Evolutionary conservation across 169 alveolate species (phyloP).

Genomic region (Blepharisma undulans): DNA sequence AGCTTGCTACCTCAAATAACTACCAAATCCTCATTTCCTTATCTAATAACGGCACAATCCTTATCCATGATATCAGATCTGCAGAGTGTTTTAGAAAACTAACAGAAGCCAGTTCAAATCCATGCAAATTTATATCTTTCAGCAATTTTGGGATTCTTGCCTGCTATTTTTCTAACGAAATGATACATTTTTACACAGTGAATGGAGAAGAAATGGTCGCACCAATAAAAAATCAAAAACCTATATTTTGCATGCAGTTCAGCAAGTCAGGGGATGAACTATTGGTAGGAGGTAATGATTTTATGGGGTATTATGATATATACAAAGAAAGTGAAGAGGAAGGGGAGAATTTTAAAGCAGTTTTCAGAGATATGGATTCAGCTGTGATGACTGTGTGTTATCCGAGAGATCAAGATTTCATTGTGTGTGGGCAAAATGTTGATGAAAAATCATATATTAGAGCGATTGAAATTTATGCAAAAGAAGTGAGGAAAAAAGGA

Average conservation of each 20-base stretch:
- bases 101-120: neutral
- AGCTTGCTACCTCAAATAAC: neutral
- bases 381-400: neutral
- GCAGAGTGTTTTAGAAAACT: slow-evolving; percentile 22
- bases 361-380: neutral
- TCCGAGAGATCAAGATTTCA: neutral
- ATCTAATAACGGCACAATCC: neutral
- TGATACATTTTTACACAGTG: neutral
- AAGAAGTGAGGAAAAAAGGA: neutral
- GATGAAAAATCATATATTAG: neutral
- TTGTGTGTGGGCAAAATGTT: neutral
- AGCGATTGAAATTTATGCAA: neutral
- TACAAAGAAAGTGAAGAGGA: neutral
- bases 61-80: neutral
- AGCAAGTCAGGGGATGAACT: neutral
- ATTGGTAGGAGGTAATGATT: neutral
- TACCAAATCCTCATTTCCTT: neutral
- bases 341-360: neutral
- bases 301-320: neutral
- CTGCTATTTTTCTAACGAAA: neutral
- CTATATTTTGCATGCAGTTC: neutral
- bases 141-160: neutral
- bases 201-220: neutral
- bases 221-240: neutral
- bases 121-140: neutral